Evolutionary conservation across 1,284 basidiomycete genomes (phyloP).

Genomic region (Cystobasidium pallidum): DNA sequence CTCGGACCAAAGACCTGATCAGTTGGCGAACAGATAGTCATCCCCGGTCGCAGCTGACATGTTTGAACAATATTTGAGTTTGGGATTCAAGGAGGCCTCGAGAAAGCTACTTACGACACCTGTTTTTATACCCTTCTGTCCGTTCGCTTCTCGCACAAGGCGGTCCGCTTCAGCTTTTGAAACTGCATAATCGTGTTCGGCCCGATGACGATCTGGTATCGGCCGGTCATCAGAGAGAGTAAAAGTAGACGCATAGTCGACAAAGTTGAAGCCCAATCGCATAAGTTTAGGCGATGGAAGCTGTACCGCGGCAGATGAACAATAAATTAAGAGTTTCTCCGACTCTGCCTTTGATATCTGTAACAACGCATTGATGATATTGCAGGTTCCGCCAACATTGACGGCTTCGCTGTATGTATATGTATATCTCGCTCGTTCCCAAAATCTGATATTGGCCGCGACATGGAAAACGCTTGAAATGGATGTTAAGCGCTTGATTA

Average conservation of each 20-base stretch:
- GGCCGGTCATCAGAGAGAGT: conserved; percentile 22
- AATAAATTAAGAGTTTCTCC: conserved; percentile 35
- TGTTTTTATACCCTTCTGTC: conserved; percentile 10
- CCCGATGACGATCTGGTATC: conserved; percentile 28
- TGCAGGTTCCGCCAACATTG: conserved; percentile 29
- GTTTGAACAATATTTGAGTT: neutral
- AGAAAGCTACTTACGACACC: conserved; percentile 24
- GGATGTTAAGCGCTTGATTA: neutral
- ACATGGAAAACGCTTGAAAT: conserved; percentile 36
- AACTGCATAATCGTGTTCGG: conserved; percentile 31
- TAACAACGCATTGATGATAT: conserved; percentile 26
- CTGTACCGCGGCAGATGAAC: conserved; percentile 34
- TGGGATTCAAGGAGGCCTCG: neutral
- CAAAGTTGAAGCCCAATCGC: conserved; percentile 31
- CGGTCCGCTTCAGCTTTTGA: conserved; percentile 30
- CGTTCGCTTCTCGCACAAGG: conserved; percentile 29
- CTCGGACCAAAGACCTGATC: conserved; percentile 33
- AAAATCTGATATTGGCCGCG: conserved; percentile 35
- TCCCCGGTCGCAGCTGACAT: conserved; percentile 33
- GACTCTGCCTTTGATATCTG: neutral
- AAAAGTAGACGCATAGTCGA: conserved; percentile 18
- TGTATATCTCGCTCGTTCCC: conserved; percentile 31
- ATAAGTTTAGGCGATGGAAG: conserved; percentile 24
- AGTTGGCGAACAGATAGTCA: conserved; percentile 21
- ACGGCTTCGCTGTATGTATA: conserved; percentile 23